Base-by-base conservation (phyloP, 2,329 filamentous ascomycete genomes). In the Bertia moriformis region DNA sequence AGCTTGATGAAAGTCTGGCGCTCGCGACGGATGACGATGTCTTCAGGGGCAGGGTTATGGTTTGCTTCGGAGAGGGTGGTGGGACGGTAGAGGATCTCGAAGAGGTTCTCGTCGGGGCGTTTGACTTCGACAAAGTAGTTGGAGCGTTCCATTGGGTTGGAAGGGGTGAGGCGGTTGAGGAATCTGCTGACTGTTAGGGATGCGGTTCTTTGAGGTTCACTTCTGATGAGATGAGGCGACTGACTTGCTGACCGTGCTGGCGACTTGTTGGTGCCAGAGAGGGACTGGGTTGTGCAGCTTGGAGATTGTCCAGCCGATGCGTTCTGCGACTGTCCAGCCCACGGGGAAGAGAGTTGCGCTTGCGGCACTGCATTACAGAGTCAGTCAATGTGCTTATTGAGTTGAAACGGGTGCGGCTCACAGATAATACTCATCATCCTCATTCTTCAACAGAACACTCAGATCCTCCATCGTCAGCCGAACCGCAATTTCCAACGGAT, bases 341-440 rank as follows among this genome's bases (percentile, higher is more conserved):
- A 66, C 62, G 1, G 67, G 68, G 44, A 70, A 71, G 4, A 70
- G 52, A 13, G 64, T 71, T 4, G 67, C 67, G 36, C 64, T 66
- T 18, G 67, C 67, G 40, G 60, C 56, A 19, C 32, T 35, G 63
- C 67, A 41, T 15, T 39, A 14, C 4, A n/a, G 32, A 30, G 14
- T 27, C 19, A 20, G 14, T 27, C 14, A 14, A 30, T 7, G 5
- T 13, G 29, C 39, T 19, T 19, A 18, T 19, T 14, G 14, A n/a
- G n/a, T n/a, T n/a, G 19, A 38, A 2, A 20, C 19, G 17, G 10
- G 4, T 17, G 4, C 4, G 60, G 63, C 32, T 35, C 17, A 35
- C 32, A 72, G 48, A 39, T 63, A 62, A 44, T 67, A 65, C 41
- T 66, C 58, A 5, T 56, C 59, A 4, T 63, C 63, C 15, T 59